Evolutionary conservation across 371 early-diverging fungal genomes (phyloP).

Genomic region (Mucor ambiguus): DNA sequence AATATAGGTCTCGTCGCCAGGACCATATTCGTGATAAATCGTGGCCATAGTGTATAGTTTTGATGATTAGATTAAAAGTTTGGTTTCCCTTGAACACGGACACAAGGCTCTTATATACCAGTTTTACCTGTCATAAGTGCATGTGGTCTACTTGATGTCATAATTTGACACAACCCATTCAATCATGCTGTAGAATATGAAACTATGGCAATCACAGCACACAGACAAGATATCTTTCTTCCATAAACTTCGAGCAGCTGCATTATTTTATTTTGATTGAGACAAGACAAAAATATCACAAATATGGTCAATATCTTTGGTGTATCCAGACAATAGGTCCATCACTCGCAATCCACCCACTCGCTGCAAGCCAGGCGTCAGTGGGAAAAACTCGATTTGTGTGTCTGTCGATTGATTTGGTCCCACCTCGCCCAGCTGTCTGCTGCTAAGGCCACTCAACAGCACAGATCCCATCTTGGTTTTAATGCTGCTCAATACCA

Average conservation of each 20-base stretch:
- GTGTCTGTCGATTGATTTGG: slow-evolving; percentile 67
- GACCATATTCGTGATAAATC: slow-evolving; percentile 3
- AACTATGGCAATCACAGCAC: background rate
- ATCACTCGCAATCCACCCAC: slow-evolving; percentile 77
- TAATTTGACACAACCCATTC: background rate
- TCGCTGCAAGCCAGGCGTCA: slow-evolving; percentile 84
- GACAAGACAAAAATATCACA: slow-evolving; percentile 63
- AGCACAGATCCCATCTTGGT: slow-evolving; percentile 83
- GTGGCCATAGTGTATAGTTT: too few species aligned
- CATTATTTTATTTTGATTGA: slow-evolving; percentile 9
- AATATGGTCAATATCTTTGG: slow-evolving; percentile 71
- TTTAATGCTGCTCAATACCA: slow-evolving; percentile 72
- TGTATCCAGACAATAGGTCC: slow-evolving; percentile 68
- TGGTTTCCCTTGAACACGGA: too few species aligned
- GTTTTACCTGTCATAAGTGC: background rate
- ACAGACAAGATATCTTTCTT: background rate
- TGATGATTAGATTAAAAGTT: too few species aligned
- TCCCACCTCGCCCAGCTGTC: slow-evolving; percentile 66
- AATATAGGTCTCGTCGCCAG: background rate
- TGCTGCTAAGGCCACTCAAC: slow-evolving; percentile 72
- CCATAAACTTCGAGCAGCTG: background rate
- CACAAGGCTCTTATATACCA: background rate
- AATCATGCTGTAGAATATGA: background rate
- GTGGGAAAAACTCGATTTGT: slow-evolving; percentile 78
- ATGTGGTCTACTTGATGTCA: slow-evolving; percentile 1